Conservation (phyloP, 495 filamentous ascomycete genomes). For the Annulohypoxylon maeteangense region DNA sequence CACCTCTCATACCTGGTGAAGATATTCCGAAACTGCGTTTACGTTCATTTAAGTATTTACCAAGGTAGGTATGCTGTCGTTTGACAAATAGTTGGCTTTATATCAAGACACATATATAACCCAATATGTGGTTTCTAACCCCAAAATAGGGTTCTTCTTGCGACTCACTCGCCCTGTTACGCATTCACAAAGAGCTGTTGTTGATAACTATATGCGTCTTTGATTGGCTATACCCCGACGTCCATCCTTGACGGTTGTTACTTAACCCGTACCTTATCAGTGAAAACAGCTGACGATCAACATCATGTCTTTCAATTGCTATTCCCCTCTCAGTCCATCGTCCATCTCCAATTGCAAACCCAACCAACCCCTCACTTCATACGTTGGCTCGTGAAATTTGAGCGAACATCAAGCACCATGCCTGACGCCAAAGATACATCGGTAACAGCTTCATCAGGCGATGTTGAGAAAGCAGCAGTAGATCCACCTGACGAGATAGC, state of each 20-base stretch:
- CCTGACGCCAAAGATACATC: slow-evolving; percentile 22
- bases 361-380: slow-evolving; percentile 2
- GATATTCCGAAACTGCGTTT: too few species aligned
- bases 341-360: slow-evolving; percentile 6
- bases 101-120: too few species aligned
- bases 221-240: slow-evolving; percentile 23
- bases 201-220: not conserved
- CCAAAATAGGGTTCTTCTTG: not conserved
- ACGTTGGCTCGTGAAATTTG: not conserved
- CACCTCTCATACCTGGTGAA: too few species aligned
- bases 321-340: slow-evolving; percentile 2
- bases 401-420: slow-evolving; percentile 15
- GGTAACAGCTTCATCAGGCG: slow-evolving; percentile 5
- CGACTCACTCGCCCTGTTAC: not conserved
- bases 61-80: not conserved
- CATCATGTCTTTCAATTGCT: slow-evolving; percentile 9
- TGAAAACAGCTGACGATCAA: slow-evolving; percentile 24
- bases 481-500: slow-evolving; percentile 15
- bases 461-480: slow-evolving; percentile 35
- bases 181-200: not conserved
- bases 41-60: not conserved
- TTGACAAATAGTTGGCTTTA: not conserved
- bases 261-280: slow-evolving; percentile 25
- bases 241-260: slow-evolving; percentile 14
- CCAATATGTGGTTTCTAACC: not conserved